Conservation (phyloP, 2,329 filamentous ascomycete genomes). For the Trichophyton verrucosum region DNA sequence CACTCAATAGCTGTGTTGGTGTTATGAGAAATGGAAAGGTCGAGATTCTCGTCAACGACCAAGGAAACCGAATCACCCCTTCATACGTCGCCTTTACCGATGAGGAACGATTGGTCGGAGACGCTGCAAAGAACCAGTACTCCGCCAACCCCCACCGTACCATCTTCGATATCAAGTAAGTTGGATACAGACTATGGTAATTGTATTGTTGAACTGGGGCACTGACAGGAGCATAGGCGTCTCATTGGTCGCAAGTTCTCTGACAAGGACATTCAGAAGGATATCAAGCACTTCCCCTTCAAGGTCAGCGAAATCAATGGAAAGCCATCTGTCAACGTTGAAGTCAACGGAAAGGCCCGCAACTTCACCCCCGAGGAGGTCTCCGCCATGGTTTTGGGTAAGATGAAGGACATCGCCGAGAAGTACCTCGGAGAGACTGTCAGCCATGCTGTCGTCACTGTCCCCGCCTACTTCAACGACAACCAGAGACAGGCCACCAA, state of each 20-base stretch:
- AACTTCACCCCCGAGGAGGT: constrained; percentile 55
- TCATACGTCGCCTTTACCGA: constrained; percentile 96
- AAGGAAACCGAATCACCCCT: constrained; percentile 91
- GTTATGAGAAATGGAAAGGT: constrained; percentile 94
- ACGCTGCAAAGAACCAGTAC: constrained; percentile 94
- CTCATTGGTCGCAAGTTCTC: constrained; percentile 72
- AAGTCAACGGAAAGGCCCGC: constrained; percentile 47
- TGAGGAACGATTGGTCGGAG: constrained; percentile 90
- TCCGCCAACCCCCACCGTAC: constrained; percentile 65
- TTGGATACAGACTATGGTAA: constrained; percentile 13
- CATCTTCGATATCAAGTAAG: constrained; percentile 74
- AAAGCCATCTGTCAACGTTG: constrained; percentile 70
- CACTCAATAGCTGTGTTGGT: constrained; percentile 64
- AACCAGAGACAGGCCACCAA: constrained; percentile 95
- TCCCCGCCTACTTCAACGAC: constrained; percentile 97
- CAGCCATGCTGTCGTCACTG: constrained; percentile 65
- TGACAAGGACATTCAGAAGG: constrained; percentile 78
- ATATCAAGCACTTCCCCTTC: constrained; percentile 98
- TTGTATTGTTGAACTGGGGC: background rate
- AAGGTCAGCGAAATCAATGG: constrained; percentile 79
- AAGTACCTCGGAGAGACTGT: constrained; percentile 49
- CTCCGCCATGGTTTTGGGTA: constrained; percentile 53
- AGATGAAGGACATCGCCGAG: constrained; percentile 57
- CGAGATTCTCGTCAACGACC: constrained; percentile 90
- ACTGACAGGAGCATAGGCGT: constrained; percentile 42